Evolutionary conservation across 768 basidiomycete genomes (phyloP).

Genomic region (Nidularia sp.): DNA sequence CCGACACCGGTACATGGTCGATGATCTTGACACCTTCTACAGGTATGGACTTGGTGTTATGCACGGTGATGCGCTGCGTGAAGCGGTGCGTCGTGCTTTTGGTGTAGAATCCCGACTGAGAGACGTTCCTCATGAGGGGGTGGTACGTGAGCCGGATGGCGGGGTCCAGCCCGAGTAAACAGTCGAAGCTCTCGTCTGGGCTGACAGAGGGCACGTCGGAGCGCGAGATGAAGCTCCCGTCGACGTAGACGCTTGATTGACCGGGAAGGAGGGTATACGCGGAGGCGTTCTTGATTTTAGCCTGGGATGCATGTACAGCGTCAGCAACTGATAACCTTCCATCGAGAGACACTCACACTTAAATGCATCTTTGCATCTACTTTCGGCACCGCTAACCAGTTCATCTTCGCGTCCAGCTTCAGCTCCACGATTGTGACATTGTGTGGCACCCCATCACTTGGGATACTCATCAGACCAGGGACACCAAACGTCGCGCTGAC

Average conservation of each 20-base stretch:
- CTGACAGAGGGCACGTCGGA: conserved; percentile 36
- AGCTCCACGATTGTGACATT: conserved; percentile 37
- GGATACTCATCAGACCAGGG: conserved; percentile 37
- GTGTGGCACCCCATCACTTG: conserved; percentile 33
- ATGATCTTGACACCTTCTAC: conserved; percentile 26
- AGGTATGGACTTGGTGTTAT: conserved; percentile 28
- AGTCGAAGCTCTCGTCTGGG: conserved; percentile 40
- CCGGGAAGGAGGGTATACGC: conserved; percentile 50
- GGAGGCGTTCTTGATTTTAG: conserved; percentile 48
- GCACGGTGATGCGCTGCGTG: conserved; percentile 31
- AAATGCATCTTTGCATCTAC: conserved; percentile 31
- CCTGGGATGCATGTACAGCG: conserved; percentile 18
- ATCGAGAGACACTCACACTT: conserved; percentile 16
- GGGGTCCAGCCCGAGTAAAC: conserved; percentile 43
- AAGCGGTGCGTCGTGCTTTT: conserved; percentile 24
- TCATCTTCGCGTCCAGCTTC: conserved; percentile 30
- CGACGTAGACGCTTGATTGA: conserved; percentile 45
- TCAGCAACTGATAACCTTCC: neutral
- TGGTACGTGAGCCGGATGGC: conserved; percentile 37
- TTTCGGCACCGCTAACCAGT: conserved; percentile 39
- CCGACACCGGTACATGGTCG: conserved; percentile 34
- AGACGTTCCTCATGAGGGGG: conserved; percentile 16
- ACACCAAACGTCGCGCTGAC: conserved; percentile 36
- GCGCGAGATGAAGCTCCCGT: conserved; percentile 52
- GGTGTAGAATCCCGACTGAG: conserved; percentile 26